Evolutionary conservation across 2,329 filamentous ascomycete genomes (phyloP).

Genomic region (Seiridium unicorne): DNA sequence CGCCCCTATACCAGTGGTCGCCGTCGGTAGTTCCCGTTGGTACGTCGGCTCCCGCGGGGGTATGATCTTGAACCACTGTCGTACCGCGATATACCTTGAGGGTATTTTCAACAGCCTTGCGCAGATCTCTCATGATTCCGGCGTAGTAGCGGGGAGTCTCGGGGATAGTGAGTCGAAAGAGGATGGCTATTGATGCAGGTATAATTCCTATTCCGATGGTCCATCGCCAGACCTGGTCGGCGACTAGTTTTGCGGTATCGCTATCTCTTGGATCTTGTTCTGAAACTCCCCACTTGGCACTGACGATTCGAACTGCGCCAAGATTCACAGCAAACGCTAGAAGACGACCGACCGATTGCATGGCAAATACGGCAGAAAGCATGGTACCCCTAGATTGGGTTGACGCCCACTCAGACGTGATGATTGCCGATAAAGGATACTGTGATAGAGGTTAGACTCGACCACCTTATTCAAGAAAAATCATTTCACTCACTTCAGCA

Average conservation of each 20-base stretch:
- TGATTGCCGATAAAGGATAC: conserved; percentile 28
- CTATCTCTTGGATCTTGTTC: too few relatives aligned
- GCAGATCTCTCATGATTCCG: conserved; percentile 10
- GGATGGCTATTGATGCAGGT: conserved; percentile 42
- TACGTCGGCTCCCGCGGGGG: too few relatives aligned
- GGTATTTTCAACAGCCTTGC: conserved; percentile 11
- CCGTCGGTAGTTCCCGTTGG: too few relatives aligned
- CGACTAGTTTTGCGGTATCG: conserved; percentile 17
- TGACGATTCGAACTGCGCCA: too few relatives aligned
- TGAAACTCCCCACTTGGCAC: too few relatives aligned
- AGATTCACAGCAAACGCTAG: conserved; percentile 10
- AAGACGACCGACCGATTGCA: conserved; percentile 21
- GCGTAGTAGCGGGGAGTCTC: conserved; percentile 41
- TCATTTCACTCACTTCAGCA: conserved; percentile 16
- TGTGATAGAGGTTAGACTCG: conserved; percentile 6
- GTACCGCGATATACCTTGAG: neutral
- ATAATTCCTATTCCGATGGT: conserved; percentile 46
- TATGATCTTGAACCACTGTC: too few relatives aligned
- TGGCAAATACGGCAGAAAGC: conserved; percentile 24
- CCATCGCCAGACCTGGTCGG: conserved; percentile 49
- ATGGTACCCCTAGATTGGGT: conserved; percentile 23
- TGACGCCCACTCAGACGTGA: conserved; percentile 25
- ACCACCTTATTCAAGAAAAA: neutral
- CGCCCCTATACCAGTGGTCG: too few relatives aligned
- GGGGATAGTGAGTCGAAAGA: conserved; percentile 48